phyloP scores from a whole-genome alignment of 768 basidiomycete species.

The Mycena leptocephala region DNA sequence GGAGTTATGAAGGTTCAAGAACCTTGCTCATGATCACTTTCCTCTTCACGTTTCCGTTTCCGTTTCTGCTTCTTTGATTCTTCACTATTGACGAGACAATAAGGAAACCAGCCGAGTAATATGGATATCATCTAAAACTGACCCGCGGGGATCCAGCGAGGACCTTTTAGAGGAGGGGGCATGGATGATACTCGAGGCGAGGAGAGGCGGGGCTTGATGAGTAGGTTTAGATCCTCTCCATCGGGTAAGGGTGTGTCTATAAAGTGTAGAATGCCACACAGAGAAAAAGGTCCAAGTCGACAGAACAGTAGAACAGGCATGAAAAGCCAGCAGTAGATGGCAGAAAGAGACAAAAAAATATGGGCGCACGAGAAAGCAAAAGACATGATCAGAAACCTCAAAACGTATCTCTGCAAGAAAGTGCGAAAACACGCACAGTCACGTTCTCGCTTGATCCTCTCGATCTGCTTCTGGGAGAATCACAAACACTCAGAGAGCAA shows the following conservation, averaged over 20 bases:
- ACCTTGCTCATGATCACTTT: conserved; percentile 74
- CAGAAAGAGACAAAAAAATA: not conserved
- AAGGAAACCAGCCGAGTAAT: conserved; percentile 22
- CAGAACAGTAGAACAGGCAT: conserved; percentile 12
- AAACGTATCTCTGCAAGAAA: conserved; percentile 13
- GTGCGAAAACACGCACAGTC: conserved; percentile 70
- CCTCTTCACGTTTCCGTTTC: conserved; percentile 86
- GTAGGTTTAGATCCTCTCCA: conserved; percentile 64
- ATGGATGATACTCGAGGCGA: conserved; percentile 62
- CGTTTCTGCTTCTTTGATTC: conserved; percentile 87
- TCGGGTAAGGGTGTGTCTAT: conserved; percentile 65
- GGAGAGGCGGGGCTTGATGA: conserved; percentile 64
- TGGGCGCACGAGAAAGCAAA: conserved; percentile 19
- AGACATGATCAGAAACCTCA: conserved; percentile 33
- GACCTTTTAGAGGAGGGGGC: conserved; percentile 66
- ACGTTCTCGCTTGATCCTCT: conserved; percentile 82
- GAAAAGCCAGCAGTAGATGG: not conserved
- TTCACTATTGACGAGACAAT: conserved; percentile 50
- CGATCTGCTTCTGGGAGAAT: conserved; percentile 47
- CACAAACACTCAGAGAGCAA: not conserved
- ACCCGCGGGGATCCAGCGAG: conserved; percentile 74
- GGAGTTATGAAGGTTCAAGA: conserved; percentile 1
- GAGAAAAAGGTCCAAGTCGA: not conserved
- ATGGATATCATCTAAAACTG: conserved; percentile 49
- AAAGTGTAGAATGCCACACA: not conserved